Conservation (phyloP, 805 yeast genomes). For the Candida hispaniensis region DNA sequence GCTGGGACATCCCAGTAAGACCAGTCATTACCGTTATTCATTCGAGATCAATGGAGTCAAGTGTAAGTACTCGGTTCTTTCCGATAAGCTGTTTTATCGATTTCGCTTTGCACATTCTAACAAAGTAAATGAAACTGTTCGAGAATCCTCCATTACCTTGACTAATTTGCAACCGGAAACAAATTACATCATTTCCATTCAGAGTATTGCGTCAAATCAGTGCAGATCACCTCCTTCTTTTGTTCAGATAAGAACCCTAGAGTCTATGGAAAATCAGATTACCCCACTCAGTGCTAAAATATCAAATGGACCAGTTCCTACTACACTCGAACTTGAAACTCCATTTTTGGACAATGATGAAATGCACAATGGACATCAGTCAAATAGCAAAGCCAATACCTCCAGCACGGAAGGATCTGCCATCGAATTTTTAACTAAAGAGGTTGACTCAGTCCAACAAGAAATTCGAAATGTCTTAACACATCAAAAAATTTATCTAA, state of each 20-base stretch:
- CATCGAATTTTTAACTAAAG: slow-evolving; percentile 28
- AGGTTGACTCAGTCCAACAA: slow-evolving; percentile 28
- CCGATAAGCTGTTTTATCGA: neutral
- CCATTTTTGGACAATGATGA: too few species aligned
- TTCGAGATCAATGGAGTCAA: slow-evolving; percentile 29
- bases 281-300: too few species aligned
- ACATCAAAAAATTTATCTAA: slow-evolving; percentile 3
- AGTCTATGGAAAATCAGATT: too few species aligned
- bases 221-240: too few species aligned
- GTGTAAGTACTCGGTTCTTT: slow-evolving; percentile 18
- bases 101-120: neutral
- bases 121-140: too few species aligned
- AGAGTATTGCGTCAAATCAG: neutral
- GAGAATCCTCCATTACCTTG: too few species aligned
- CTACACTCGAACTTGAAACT: too few species aligned
- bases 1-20: slow-evolving; percentile 29
- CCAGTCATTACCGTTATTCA: slow-evolving; percentile 24
- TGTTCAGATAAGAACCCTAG: too few species aligned
- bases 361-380: too few species aligned
- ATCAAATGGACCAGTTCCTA: too few species aligned
- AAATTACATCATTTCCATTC: neutral
- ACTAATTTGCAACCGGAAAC: too few species aligned
- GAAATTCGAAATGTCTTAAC: slow-evolving; percentile 25
- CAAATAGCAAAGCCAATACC: too few species aligned
- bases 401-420: slow-evolving; percentile 26